Conservation (phyloP, 2,329 filamentous ascomycete species). For the Aspergillus aculeatus region DNA sequence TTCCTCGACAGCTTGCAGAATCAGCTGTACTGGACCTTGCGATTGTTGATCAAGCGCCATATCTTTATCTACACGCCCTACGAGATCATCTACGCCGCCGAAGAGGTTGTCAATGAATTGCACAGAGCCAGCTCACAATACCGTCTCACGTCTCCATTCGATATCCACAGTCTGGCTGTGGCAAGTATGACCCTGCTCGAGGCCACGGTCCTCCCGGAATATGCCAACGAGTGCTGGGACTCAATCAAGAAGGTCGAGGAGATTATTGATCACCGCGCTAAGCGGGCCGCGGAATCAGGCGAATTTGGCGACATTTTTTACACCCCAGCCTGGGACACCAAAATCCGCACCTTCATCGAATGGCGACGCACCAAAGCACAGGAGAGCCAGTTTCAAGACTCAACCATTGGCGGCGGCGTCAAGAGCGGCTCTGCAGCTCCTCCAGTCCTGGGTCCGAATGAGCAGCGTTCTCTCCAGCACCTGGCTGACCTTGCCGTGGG, state of each 20-base stretch:
- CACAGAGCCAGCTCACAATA: slow-evolving; percentile 33
- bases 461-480: slow-evolving; percentile 46
- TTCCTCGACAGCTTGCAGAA: slow-evolving; percentile 40
- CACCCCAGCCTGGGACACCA: slow-evolving; percentile 41
- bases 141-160: slow-evolving; percentile 39
- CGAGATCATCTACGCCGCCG: slow-evolving; percentile 42
- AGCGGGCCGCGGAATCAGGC: slow-evolving; percentile 24
- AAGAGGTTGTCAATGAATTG: slow-evolving; percentile 42
- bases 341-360: slow-evolving; percentile 42
- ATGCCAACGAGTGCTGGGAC: slow-evolving; percentile 40
- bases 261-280: slow-evolving; percentile 48
- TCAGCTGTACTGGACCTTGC: slow-evolving; percentile 45
- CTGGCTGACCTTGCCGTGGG: slow-evolving; percentile 46
- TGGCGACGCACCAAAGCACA: slow-evolving; percentile 37
- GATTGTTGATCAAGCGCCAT: slow-evolving; percentile 44
- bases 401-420: slow-evolving; percentile 8
- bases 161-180: slow-evolving; percentile 42
- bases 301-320: slow-evolving; percentile 43
- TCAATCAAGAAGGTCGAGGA: slow-evolving; percentile 52
- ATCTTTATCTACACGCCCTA: slow-evolving; percentile 43
- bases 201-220: slow-evolving; percentile 41
- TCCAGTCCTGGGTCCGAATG: slow-evolving; percentile 41
- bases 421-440: slow-evolving; percentile 25
- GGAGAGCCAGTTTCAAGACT: slow-evolving; percentile 32
- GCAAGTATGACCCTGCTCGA: slow-evolving; percentile 45